A percentile compares a stretch with the other conserved stretches of the same genome.
Evolutionary conservation across 805 yeast species (phyloP).

Genomic region (Monosporozyma siamensis): DNA sequence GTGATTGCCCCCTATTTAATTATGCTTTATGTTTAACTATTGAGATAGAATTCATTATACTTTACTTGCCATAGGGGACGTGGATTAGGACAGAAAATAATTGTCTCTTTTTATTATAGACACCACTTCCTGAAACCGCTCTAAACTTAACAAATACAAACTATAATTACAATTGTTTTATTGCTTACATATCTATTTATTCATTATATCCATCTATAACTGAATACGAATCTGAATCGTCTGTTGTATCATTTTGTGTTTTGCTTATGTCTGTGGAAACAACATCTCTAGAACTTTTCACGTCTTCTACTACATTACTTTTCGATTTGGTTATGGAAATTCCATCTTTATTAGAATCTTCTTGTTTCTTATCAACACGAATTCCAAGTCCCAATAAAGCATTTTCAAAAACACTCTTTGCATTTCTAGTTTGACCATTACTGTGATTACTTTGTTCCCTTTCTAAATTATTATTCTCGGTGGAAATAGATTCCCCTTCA

Average conservation of each 20-base stretch:
- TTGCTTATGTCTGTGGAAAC: neutral
- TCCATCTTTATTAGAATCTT: neutral
- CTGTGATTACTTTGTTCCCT: constrained; percentile 3
- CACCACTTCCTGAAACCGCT: too few species aligned
- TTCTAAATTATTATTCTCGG: neutral
- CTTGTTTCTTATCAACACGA: constrained; percentile 4
- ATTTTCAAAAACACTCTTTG: constrained; percentile 15
- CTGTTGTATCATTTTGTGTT: neutral
- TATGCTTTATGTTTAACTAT: too few species aligned
- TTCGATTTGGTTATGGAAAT: too few species aligned
- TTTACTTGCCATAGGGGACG: too few species aligned
- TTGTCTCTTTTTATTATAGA: too few species aligned
- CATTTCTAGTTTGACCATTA: constrained; percentile 1
- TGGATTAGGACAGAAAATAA: too few species aligned
- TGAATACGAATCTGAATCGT: neutral
- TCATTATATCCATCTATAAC: neutral
- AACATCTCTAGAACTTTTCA: neutral
- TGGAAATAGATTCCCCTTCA: neutral
- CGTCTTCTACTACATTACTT: neutral
- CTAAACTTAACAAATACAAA: too few species aligned
- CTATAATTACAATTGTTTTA: too few species aligned
- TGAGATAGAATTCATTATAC: too few species aligned
- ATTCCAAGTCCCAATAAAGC: constrained; percentile 22
- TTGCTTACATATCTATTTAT: too few species aligned
- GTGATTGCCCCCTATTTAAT: too few species aligned